phyloP scores from a whole-genome alignment of 2,329 filamentous ascomycete genomes.

The Decorospora gaudefroyi region DNA sequence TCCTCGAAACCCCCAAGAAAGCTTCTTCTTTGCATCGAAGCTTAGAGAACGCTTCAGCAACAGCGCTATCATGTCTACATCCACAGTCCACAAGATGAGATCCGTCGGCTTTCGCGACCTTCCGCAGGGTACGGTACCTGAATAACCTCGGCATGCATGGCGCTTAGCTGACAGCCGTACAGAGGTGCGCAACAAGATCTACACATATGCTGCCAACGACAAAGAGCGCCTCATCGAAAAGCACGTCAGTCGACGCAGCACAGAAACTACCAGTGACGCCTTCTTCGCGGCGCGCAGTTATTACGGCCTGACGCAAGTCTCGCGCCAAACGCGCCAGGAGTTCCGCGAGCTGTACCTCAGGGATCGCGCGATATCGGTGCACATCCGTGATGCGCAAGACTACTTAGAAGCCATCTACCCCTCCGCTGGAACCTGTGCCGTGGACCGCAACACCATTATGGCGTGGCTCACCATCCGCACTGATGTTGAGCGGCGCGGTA shows the following conservation, averaged over 20 bases:
- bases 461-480: slow-evolving; percentile 15
- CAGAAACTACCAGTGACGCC: slow-evolving; percentile 6
- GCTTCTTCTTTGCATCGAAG: slow-evolving; percentile 8
- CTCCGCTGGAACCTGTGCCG: neutral
- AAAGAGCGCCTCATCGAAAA: slow-evolving; percentile 13
- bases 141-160: slow-evolving; percentile 8
- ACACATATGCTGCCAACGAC: slow-evolving; percentile 8
- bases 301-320: slow-evolving; percentile 14
- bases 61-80: slow-evolving; percentile 11
- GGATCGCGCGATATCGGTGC: slow-evolving; percentile 14
- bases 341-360: slow-evolving; percentile 11
- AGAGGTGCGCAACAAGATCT: slow-evolving; percentile 19
- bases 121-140: slow-evolving; percentile 11
- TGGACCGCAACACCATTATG: slow-evolving; percentile 8
- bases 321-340: slow-evolving; percentile 14
- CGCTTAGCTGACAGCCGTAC: slow-evolving; percentile 10
- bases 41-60: neutral
- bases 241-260: slow-evolving; percentile 10
- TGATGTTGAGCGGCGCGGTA: slow-evolving; percentile 13
- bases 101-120: slow-evolving; percentile 12
- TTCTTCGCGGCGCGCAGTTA: slow-evolving; percentile 12
- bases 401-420: slow-evolving; percentile 12
- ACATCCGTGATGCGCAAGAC: slow-evolving; percentile 16
- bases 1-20: slow-evolving; percentile 7
- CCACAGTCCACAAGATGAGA: slow-evolving; percentile 6